A percentile compares a stretch with the other conserved stretches of the same genome.
Evolutionary conservation across 306 rosid species (phyloP).

Genomic region (Fagus crenata): DNA sequence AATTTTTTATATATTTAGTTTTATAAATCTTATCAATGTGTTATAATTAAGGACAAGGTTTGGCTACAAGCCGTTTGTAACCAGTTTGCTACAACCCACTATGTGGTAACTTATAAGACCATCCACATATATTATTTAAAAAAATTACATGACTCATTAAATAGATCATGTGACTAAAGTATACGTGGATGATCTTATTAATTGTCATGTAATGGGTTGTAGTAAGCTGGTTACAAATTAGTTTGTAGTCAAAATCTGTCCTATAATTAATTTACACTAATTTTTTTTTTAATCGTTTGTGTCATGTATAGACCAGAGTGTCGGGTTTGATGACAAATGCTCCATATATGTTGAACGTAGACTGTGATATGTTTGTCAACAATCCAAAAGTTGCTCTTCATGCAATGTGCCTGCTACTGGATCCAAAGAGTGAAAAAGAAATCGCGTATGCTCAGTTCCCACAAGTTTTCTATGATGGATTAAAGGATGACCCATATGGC

Average conservation of each 20-base stretch:
- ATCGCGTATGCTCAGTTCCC: conserved; percentile 64
- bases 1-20: no score
- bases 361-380: conserved; percentile 74
- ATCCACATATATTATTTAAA: no score
- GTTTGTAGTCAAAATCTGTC: neutral
- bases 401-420: conserved; percentile 58
- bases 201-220: no score
- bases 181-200: no score
- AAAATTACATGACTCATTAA: no score
- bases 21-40: no score
- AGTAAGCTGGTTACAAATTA: no score
- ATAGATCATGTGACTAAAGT: no score
- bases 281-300: neutral
- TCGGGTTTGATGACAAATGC: conserved; percentile 77
- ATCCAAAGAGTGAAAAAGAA: conserved; percentile 41
- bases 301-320: conserved; percentile 51
- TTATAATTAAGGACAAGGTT: no score
- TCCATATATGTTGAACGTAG: conserved; percentile 63
- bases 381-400: conserved; percentile 48
- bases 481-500: conserved; percentile 71
- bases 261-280: neutral
- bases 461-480: conserved; percentile 49
- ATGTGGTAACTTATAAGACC: no score
- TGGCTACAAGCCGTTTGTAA: no score
- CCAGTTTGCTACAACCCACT: no score